Base-by-base conservation (phyloP, 73 alveolate genomes). In the Paraurostyla sp. region DNA sequence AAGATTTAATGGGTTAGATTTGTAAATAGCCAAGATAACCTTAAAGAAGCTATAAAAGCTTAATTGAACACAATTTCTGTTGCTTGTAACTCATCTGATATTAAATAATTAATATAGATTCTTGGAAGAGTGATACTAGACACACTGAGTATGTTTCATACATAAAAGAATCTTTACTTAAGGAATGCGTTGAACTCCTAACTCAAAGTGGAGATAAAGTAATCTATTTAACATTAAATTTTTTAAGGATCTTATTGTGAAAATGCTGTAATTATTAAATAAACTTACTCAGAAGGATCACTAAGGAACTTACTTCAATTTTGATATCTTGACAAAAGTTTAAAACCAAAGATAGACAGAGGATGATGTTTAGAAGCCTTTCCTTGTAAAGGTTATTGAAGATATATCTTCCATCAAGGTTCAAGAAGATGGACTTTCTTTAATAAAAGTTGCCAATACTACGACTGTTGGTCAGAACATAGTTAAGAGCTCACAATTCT, bases 1-100 rank as follows among this genome's bases (percentile, higher is more conserved):
- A 65, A 65, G 25, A 65, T 65, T 13, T 65, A 65, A 40, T 65
- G 82, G 82, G 3, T 65, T 0, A 65, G 25, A 40, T 65, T 18
- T 65, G 15, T 6, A 2, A 2, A 65, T 18, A 1, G 13, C 1
- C 33, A 33, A 4, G 11, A 65, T 7, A 65, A 38, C 25, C 29
- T 33, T 18, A 38, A 38, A 11, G 33, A 38, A 65, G 41, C 46
- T 38, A 42, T 65, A 35, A 36, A 2, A 7, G 4, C 50, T 13
- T 2, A 38, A 35, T 1, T 65, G 38, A n/a, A 40, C 46, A 13
- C 82, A 33, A 65, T 65, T 65, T 36, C 6, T 7, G 82, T 65
- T 11, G 23, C 82, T 38, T 40, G 56, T 65, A 38, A 65, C 16
- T 22, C 7, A 38, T 38, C 58, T 18, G 13, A 6, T 38, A 7